These are phyloP conservation scores for Clavaria fumosa DNA, from an alignment of 768 basidiomycete genomes.

Conservation along the genomic window DNA sequence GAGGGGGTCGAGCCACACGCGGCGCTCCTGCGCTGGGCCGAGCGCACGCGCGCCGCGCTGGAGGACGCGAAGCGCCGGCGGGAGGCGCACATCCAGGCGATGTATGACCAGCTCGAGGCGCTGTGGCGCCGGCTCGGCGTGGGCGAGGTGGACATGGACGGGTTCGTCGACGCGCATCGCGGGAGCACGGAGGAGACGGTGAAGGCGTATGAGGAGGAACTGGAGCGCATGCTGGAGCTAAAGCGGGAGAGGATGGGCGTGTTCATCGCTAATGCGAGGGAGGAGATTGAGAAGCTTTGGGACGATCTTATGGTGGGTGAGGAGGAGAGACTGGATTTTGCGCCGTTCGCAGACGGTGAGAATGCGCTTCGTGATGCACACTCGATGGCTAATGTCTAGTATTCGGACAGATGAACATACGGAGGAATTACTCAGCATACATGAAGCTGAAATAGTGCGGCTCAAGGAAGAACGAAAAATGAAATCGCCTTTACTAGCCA, in stretches of 20 bases:
- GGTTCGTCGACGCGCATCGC: constrained; percentile 77
- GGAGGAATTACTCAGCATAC: constrained; percentile 70
- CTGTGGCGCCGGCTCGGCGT: constrained; percentile 84
- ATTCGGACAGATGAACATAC: constrained; percentile 58
- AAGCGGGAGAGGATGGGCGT: constrained; percentile 77
- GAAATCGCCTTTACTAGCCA: constrained; percentile 61
- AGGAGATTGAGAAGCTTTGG: constrained; percentile 72
- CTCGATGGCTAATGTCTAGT: constrained; percentile 7
- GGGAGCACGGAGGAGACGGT: constrained; percentile 71
- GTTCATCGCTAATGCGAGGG: constrained; percentile 70
- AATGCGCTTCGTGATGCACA: background rate
- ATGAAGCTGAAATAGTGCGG: constrained; percentile 71
- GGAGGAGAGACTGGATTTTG: constrained; percentile 67
- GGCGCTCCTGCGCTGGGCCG: constrained; percentile 61
- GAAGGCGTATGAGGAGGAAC: constrained; percentile 74
- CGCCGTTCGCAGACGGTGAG: constrained; percentile 71
- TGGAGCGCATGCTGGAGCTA: constrained; percentile 79
- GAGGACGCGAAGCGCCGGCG: constrained; percentile 60
- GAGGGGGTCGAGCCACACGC: constrained; percentile 68
- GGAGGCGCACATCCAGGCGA: constrained; percentile 75
- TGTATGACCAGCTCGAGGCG: constrained; percentile 87
- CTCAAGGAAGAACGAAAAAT: constrained; percentile 71
- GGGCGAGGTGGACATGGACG: constrained; percentile 66
- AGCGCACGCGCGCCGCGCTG: constrained; percentile 38
- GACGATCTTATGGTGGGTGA: constrained; percentile 76